Percentiles rank a stretch among this genome's conserved stretches.
phyloP scores from a whole-genome alignment of 768 basidiomycete species.

The Tricholoma saponaceum region DNA sequence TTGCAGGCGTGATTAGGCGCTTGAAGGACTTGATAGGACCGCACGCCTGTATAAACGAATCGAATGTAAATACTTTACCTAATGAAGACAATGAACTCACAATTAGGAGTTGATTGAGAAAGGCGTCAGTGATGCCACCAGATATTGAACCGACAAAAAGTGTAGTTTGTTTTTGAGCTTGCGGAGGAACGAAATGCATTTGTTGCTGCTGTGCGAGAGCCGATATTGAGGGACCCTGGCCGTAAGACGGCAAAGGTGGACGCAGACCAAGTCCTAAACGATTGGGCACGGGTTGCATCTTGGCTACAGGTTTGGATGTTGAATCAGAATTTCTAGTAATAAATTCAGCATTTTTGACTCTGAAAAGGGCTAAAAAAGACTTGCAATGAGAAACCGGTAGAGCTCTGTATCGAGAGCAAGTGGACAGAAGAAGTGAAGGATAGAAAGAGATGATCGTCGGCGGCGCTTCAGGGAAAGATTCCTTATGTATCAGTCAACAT shows the following conservation, averaged over 20 bases:
- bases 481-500: neutral
- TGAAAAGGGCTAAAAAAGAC: neutral
- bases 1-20: conserved; percentile 85
- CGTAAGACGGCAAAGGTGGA: conserved; percentile 82
- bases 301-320: conserved; percentile 9
- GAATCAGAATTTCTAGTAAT: neutral
- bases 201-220: conserved; percentile 87
- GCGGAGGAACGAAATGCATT: conserved; percentile 65
- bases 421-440: neutral
- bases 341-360: neutral
- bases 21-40: conserved; percentile 90
- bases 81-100: conserved; percentile 39
- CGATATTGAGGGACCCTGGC: conserved; percentile 89
- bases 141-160: conserved; percentile 96
- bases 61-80: neutral
- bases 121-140: conserved; percentile 82
- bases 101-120: conserved; percentile 71
- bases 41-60: conserved; percentile 58
- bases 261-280: conserved; percentile 86
- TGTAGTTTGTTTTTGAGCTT: conserved; percentile 63
- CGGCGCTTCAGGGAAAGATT: neutral
- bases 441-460: too few species aligned
- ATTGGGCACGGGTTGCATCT: conserved; percentile 68
- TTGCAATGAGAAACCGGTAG: neutral
- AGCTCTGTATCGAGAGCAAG: neutral